Percentiles rank a stretch among this genome's conserved stretches.
phyloP scores from a whole-genome alignment of 2,329 filamentous ascomycete genomes.

The Paecilomyces niveus region DNA sequence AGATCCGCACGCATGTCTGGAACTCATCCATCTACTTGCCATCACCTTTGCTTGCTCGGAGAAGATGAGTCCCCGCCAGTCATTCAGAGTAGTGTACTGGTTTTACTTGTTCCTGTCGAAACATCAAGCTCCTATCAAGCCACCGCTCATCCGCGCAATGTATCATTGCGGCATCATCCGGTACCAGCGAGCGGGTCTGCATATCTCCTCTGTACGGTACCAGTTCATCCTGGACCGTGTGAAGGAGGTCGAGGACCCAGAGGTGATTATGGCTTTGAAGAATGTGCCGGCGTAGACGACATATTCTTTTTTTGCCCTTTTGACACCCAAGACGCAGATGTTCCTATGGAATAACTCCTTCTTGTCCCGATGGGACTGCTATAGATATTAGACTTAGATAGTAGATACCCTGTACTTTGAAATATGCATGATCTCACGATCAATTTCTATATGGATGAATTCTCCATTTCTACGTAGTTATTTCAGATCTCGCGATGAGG shows the following conservation, averaged over 20 bases:
- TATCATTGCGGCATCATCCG: constrained; percentile 44
- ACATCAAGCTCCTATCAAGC: constrained; percentile 35
- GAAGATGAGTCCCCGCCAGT: constrained; percentile 29
- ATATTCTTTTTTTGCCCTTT: neutral
- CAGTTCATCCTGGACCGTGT: constrained; percentile 41
- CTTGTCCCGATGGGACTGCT: neutral
- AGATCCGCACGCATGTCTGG: constrained; percentile 29
- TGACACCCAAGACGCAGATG: neutral
- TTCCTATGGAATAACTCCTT: too few relatives aligned
- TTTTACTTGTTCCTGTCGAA: constrained; percentile 40
- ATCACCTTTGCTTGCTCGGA: constrained; percentile 33
- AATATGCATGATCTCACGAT: neutral
- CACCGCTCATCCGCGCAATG: constrained; percentile 41
- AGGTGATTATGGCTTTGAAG: constrained; percentile 27
- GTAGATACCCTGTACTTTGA: neutral
- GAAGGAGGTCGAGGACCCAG: constrained; percentile 33
- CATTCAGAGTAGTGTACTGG: constrained; percentile 41
- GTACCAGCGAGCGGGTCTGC: constrained; percentile 29
- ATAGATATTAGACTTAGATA: neutral
- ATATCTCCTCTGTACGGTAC: constrained; percentile 28
- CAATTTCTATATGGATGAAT: neutral
- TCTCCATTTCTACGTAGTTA: neutral
- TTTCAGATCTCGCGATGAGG: neutral
- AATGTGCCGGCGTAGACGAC: neutral
- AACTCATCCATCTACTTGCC: constrained; percentile 41